Evolutionary conservation across 192 early-diverging fungal species (phyloP).

Genomic region (Backusella circina): DNA sequence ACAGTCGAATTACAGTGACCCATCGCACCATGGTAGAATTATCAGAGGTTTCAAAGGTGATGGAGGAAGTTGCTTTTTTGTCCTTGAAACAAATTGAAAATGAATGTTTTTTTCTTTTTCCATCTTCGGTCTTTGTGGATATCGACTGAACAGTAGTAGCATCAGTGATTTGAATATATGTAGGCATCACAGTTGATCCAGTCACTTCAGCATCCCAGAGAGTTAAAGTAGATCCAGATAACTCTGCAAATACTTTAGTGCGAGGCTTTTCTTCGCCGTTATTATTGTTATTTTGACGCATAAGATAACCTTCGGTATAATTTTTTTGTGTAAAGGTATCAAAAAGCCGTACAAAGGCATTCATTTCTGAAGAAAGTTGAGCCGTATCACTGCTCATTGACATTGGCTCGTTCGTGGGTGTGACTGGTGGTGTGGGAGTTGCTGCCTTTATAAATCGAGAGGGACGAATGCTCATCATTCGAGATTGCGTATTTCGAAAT

Average conservation of each 20-base stretch:
- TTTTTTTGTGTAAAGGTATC: slow-evolving; percentile 68
- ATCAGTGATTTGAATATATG: slow-evolving; percentile 56
- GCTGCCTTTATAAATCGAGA: slow-evolving; percentile 30
- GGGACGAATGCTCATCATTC: slow-evolving; percentile 24
- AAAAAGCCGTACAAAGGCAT: slow-evolving; percentile 49
- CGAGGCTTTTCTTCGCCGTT: slow-evolving; percentile 60
- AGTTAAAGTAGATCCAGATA: slow-evolving; percentile 62
- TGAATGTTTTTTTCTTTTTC: slow-evolving; percentile 63
- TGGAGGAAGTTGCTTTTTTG: not conserved
- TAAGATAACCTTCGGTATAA: slow-evolving; percentile 67
- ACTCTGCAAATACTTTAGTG: slow-evolving; percentile 70
- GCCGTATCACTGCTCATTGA: slow-evolving; percentile 30
- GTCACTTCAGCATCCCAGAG: slow-evolving; percentile 57
- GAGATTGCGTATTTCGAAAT: slow-evolving; percentile 20
- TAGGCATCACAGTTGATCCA: slow-evolving; percentile 58
- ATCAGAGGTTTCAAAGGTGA: slow-evolving; percentile 14
- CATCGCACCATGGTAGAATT: slow-evolving; percentile 36
- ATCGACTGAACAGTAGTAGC: slow-evolving; percentile 47
- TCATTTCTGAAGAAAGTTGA: slow-evolving; percentile 51
- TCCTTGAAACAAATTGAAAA: slow-evolving; percentile 44
- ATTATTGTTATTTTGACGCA: slow-evolving; percentile 61
- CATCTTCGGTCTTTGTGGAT: slow-evolving; percentile 47
- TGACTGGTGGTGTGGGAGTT: not conserved
- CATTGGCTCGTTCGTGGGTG: not conserved
- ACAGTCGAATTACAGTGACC: slow-evolving; percentile 68